Base-by-base conservation (phyloP, 352 stramenopile genomes). In the Pythium vanterpoolii region DNA sequence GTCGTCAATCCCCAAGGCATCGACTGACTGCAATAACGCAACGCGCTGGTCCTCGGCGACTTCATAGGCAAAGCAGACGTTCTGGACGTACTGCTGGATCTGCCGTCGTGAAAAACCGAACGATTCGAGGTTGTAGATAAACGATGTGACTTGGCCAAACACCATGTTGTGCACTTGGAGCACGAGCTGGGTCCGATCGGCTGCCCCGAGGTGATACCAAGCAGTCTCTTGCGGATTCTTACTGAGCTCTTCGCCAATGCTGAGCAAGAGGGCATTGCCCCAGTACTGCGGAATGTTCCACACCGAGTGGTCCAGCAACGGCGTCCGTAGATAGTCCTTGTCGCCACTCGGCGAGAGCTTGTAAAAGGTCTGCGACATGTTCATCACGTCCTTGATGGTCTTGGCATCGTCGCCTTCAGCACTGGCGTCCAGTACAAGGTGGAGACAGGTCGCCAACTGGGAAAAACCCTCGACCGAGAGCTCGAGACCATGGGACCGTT, bases 301-400 rank as follows among this genome's bases (percentile, higher is more conserved):
- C 8, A 87, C 66, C 1, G 70, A 39, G 56, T 94, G 85, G 27
- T 82, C 65, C 36, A 72, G 61, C 14, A 94, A 48, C 19, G 70
- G 44, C 18, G 65, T 65, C 11, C 87, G 76, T 19, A 94, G 59
- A 56, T 84, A 94, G 21, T 83, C 74, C 50, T 91, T 85, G 14
- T 38, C 13, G 18, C 4, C 27, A 16, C 34, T 18, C 14, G n/a
- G n/a, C 19, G 36, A 28, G 5, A 58, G 59, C 14, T 69, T 68
- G 49, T 91, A 89, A 39, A 94, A 94, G 3, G 85, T 94, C 60
- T 94, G 85, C 19, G 88, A 55, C 82, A 94, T 84, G 60, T 94
- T 92, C 82, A 94, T 91, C 4, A 94, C 65, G 23, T 81, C 72
- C 52, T 86, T 89, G 56, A 74, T 83, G 0, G 70, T 86, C 24